Conservation (phyloP, 179 eudicot species). For the Beta lomatogona region DNA sequence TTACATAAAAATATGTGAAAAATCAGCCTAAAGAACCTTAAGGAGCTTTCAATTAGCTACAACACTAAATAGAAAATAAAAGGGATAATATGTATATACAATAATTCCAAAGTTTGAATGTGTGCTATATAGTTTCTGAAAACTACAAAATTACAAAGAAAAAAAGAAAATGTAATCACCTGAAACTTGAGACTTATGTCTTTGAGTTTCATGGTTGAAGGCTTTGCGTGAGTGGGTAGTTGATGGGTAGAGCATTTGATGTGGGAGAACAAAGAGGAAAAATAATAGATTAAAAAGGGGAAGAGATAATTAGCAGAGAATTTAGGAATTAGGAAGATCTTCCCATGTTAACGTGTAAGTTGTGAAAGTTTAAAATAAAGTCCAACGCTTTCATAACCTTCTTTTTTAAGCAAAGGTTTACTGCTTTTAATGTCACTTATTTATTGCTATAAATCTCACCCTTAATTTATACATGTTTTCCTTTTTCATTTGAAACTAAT, state of each 20-base stretch:
- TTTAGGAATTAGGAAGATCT: conserved; percentile 10
- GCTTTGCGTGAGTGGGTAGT: background rate
- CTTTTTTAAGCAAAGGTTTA: conserved; percentile 27
- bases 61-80: no score
- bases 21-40: background rate
- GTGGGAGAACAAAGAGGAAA: background rate
- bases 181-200: conserved; percentile 45
- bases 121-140: background rate
- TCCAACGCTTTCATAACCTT: conserved; percentile 28
- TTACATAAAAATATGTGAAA: no score
- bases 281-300: background rate
- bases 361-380: conserved; percentile 21
- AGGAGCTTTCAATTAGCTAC: no score
- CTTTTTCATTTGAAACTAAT: background rate
- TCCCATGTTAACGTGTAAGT: conserved; percentile 19
- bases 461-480: background rate
- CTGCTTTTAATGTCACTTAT: conserved; percentile 16
- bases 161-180: conserved; percentile 31
- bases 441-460: background rate
- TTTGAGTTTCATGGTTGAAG: conserved; percentile 37
- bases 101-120: background rate
- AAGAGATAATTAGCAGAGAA: background rate
- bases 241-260: background rate
- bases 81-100: no score
- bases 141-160: background rate